phyloP scores from a whole-genome alignment of 257 asterid species.

The Fraxinus cuspidata region DNA sequence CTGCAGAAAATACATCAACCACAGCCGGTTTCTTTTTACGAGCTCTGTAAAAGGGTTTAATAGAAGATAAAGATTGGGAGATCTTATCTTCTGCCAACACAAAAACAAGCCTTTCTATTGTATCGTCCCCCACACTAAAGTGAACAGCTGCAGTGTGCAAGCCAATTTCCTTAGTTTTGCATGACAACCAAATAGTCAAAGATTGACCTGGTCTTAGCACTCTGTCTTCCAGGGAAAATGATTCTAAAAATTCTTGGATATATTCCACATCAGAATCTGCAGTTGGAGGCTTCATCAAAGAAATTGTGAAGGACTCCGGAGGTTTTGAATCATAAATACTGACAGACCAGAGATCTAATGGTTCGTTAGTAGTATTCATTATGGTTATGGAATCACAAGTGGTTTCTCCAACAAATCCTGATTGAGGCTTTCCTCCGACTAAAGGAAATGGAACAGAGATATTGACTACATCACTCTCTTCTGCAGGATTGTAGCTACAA shows the following conservation, averaged over 20 bases:
- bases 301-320: conserved; percentile 61
- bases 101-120: conserved; percentile 72
- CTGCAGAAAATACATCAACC: conserved; percentile 37
- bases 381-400: conserved; percentile 54
- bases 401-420: conserved; percentile 69
- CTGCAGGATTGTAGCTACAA: conserved; percentile 64
- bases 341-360: conserved; percentile 75
- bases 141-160: conserved; percentile 77
- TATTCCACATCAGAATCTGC: conserved; percentile 53
- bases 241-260: conserved; percentile 56
- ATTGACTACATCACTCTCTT: conserved; percentile 56
- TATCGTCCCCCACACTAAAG: conserved; percentile 68
- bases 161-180: conserved; percentile 93
- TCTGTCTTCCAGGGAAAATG: conserved; percentile 67
- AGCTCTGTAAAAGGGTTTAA: conserved; percentile 57
- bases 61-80: conserved; percentile 63
- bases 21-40: conserved; percentile 56
- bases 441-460: conserved; percentile 82
- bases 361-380: conserved; percentile 49
- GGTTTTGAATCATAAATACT: conserved; percentile 87
- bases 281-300: conserved; percentile 81
- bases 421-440: conserved; percentile 60
- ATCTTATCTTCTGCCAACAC: conserved; percentile 83
- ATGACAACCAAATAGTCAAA: conserved; percentile 71
- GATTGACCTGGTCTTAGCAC: conserved; percentile 46